Percentiles rank a stretch among this genome's conserved stretches.
Evolutionary conservation across 1,284 basidiomycete species (phyloP).

Genomic region (Heterobasidion parviporum): DNA sequence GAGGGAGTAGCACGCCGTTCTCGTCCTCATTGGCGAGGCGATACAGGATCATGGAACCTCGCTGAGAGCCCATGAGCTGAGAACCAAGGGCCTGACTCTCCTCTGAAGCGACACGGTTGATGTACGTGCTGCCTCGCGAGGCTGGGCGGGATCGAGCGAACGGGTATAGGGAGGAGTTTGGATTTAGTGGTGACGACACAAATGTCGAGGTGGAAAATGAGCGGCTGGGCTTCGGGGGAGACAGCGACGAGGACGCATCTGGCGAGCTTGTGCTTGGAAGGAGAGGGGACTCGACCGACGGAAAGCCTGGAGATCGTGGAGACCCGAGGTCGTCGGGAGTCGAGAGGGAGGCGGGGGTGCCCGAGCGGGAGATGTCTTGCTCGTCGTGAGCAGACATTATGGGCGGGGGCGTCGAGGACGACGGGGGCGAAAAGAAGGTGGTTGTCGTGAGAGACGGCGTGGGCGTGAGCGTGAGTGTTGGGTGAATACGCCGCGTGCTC

Average conservation of each 20-base stretch:
- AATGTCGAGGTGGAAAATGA: slow-evolving; percentile 25
- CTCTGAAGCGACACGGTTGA: slow-evolving; percentile 38
- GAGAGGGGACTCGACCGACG: neutral
- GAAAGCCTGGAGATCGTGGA: neutral
- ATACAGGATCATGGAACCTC: slow-evolving; percentile 63
- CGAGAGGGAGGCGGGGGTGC: neutral
- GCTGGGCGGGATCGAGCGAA: slow-evolving; percentile 19
- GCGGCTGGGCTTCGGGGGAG: slow-evolving; percentile 20
- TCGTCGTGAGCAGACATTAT: neutral
- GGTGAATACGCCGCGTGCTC: neutral
- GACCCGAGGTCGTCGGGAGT: neutral
- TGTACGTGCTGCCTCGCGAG: slow-evolving; percentile 25
- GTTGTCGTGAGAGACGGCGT: neutral
- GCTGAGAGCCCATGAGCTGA: slow-evolving; percentile 19
- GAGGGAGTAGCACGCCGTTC: slow-evolving; percentile 19
- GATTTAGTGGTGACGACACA: slow-evolving; percentile 42
- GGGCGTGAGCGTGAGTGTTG: neutral
- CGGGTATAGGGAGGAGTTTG: slow-evolving; percentile 20
- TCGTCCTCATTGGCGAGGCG: slow-evolving; percentile 42
- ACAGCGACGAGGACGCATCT: slow-evolving; percentile 10
- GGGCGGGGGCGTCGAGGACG: neutral
- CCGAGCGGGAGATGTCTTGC: neutral
- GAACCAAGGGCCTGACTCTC: slow-evolving; percentile 33
- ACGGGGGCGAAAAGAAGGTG: neutral
- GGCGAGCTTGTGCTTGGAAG: slow-evolving; percentile 5